A percentile compares a stretch with the other conserved stretches of the same genome.
Evolutionary conservation across 2,329 filamentous ascomycete genomes (phyloP).

Genomic region (Diplodia corticola): DNA sequence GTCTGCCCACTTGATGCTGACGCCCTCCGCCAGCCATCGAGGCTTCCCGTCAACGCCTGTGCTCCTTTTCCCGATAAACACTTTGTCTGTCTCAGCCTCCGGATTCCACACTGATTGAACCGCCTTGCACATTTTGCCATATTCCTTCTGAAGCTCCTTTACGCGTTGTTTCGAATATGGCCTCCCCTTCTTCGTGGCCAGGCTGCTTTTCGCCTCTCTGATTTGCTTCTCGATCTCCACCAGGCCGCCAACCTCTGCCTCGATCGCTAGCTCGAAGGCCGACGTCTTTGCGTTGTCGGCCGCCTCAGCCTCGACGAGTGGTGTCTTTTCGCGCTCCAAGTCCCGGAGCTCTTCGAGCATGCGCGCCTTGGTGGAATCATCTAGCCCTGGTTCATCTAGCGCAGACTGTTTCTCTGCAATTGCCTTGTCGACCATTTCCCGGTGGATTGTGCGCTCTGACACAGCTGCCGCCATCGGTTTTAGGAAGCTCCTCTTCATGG

Average conservation of each 20-base stretch:
- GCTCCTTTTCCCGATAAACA: too few species aligned
- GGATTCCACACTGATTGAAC: too few species aligned
- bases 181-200: background rate
- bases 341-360: too few species aligned
- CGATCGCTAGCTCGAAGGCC: background rate
- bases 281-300: background rate
- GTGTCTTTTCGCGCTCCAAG: background rate
- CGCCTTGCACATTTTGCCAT: too few species aligned
- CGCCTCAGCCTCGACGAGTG: background rate
- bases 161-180: background rate
- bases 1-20: constrained; percentile 38
- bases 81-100: too few species aligned
- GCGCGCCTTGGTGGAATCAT: too few species aligned
- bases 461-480: constrained; percentile 23
- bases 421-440: background rate
- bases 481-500: background rate
- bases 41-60: too few species aligned
- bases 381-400: background rate
- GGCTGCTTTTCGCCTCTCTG: background rate
- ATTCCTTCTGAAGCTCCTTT: too few species aligned
- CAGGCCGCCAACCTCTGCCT: background rate
- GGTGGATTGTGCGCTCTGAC: constrained; percentile 27
- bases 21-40: constrained; percentile 31
- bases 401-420: background rate
- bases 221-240: background rate